These are phyloP conservation scores for Monascus purpureus DNA, from an alignment of 495 filamentous ascomycete species.

Conservation along the genomic window DNA sequence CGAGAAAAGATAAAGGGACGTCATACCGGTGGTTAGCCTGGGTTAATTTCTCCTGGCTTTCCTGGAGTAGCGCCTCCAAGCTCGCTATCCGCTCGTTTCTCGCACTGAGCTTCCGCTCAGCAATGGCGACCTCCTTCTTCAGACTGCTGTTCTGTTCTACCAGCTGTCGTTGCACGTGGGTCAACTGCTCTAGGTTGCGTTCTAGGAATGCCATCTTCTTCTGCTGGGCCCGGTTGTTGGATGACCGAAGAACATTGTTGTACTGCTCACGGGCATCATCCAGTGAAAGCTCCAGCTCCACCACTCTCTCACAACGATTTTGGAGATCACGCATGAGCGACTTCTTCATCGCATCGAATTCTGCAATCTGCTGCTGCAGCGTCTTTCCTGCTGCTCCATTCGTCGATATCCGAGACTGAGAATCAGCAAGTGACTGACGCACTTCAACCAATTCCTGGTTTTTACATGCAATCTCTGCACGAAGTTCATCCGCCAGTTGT, in stretches of 20 bases:
- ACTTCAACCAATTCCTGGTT: constrained; percentile 65
- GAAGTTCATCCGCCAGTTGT: constrained; percentile 56
- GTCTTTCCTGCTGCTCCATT: constrained; percentile 76
- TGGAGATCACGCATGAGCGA: constrained; percentile 96
- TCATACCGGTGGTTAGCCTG: constrained; percentile 88
- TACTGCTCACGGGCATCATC: constrained; percentile 97
- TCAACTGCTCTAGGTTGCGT: constrained; percentile 93
- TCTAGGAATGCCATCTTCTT: constrained; percentile 99
- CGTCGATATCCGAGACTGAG: constrained; percentile 46
- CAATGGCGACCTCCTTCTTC: constrained; percentile 98
- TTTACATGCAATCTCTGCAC: constrained; percentile 54
- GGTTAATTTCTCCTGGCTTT: constrained; percentile 94
- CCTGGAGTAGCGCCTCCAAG: constrained; percentile 80
- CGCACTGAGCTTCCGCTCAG: constrained; percentile 90
- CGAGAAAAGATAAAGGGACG: background rate
- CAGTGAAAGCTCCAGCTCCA: constrained; percentile 91
- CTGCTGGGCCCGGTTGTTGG: constrained; percentile 94
- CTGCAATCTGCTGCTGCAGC: constrained; percentile 92
- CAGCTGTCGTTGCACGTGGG: constrained; percentile 89
- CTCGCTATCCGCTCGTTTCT: constrained; percentile 92
- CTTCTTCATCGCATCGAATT: constrained; percentile 99
- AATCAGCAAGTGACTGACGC: constrained; percentile 58
- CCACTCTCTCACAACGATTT: constrained; percentile 93
- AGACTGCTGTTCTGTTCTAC: constrained; percentile 92
- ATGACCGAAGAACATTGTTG: constrained; percentile 88